These are phyloP conservation scores for Dactylellina parvicollis DNA, from an alignment of 2,329 filamentous ascomycete species.

Conservation along the genomic window DNA sequence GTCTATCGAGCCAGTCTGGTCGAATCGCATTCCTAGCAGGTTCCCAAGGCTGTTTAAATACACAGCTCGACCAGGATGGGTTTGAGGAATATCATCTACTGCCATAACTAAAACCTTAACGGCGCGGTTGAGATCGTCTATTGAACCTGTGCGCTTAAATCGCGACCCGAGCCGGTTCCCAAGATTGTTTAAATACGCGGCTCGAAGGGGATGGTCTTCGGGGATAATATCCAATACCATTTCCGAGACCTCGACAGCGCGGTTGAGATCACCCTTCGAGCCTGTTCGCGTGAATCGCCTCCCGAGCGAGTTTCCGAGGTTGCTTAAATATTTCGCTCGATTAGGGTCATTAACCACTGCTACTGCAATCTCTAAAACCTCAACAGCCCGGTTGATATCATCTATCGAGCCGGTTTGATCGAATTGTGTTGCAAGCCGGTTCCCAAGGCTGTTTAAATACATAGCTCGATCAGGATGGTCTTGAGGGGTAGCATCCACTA, in stretches of 20 bases:
- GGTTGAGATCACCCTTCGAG: constrained; percentile 8
- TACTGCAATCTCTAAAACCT: not conserved
- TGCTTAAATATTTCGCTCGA: not conserved
- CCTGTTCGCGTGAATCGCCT: not conserved
- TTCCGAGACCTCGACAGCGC: constrained; percentile 2
- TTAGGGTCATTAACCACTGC: not conserved
- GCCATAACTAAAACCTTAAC: not conserved
- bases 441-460: not conserved
- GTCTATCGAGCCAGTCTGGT: not conserved
- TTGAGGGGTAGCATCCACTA: not conserved
- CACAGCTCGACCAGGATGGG: not conserved
- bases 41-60: not conserved
- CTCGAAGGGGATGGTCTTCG: not conserved
- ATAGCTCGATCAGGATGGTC: not conserved
- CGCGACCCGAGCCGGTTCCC: not conserved
- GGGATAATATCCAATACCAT: not conserved
- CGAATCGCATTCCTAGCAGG: constrained; percentile 1
- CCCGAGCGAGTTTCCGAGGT: not conserved
- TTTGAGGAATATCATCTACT: not conserved
- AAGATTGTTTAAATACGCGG: not conserved
- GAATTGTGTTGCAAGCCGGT: not conserved
- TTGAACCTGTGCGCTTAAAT: constrained; percentile 3
- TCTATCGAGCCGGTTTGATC: constrained; percentile 1
- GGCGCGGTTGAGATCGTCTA: constrained; percentile 25
- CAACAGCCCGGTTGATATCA: constrained; percentile 13